phyloP scores from a whole-genome alignment of 176 grass and related monocot species.

The Pontederia crassipes region DNA sequence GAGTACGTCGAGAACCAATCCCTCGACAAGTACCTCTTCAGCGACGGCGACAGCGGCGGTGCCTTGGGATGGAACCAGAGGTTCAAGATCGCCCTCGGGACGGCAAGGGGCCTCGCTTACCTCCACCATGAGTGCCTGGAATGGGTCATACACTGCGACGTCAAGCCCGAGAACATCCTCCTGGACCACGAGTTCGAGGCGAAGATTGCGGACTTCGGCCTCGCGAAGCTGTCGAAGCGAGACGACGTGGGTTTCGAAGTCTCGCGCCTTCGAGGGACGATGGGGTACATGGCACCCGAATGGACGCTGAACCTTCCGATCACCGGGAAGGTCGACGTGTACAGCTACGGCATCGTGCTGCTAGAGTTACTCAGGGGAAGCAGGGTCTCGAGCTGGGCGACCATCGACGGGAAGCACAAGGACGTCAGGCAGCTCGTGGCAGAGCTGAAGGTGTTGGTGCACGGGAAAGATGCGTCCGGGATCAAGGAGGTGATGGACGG shows the following conservation, averaged over 20 bases:
- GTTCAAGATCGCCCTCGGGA: too few species aligned
- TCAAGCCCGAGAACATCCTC: too few species aligned
- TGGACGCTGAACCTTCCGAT: too few species aligned
- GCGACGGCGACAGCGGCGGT: too few species aligned
- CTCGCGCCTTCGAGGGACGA: slow-evolving; percentile 65
- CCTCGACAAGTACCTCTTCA: too few species aligned
- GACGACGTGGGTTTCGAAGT: slow-evolving; percentile 40
- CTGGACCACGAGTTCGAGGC: too few species aligned
- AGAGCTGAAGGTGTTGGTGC: neutral
- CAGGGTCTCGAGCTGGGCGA: neutral
- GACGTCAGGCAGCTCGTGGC: neutral
- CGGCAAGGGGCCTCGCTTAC: too few species aligned
- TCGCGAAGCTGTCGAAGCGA: neutral
- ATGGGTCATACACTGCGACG: too few species aligned
- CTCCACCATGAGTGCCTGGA: too few species aligned
- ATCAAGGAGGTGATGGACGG: slow-evolving; percentile 1
- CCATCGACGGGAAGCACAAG: neutral
- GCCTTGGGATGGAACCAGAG: too few species aligned
- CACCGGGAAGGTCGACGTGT: slow-evolving; percentile 17
- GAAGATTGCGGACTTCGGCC: too few species aligned
- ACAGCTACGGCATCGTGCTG: slow-evolving; percentile 15
- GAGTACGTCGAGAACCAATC: too few species aligned
- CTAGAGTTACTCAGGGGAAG: neutral
- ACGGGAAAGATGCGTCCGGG: neutral
- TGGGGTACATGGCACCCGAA: slow-evolving; percentile 20